Evolutionary conservation across 495 filamentous ascomycete species (phyloP), one percentile per base, ranked within the genome.

Genomic region (Penicillium antarcticum): DNA sequence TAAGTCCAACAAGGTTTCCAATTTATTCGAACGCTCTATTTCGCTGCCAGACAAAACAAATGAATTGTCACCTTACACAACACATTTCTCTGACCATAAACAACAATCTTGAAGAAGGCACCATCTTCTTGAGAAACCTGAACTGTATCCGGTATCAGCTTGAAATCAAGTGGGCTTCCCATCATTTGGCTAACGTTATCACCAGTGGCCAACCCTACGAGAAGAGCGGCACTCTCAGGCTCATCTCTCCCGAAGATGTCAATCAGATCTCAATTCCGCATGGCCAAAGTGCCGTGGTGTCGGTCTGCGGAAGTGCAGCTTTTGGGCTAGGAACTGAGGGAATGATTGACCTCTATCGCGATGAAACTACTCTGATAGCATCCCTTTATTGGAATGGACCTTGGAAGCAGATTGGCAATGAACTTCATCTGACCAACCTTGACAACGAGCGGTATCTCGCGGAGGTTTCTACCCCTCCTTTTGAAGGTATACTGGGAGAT

Each of bases 331-430:
- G 51, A 2, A 29, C 48, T 1, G 51, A 53, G 44, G 51, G 51
- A 36, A 53, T 53, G 51, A n/a, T 53, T 32, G 51, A 53, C 26
- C 38, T 53, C 14, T 43, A 23, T 32, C 16, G 18, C 26, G 48
- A 51, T 14, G 48, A 31, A 10, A 9, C 14, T 16, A 39, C 29
- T 19, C 35, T 43, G 13, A 53, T 53, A 7, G 46, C 51, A 3
- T 47, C 51, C 14, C 31, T 53, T 12, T 53, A 53, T 19, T 53
- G 51, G 51, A 53, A 53, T 7, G 51, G 51, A 9, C 42, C 35
- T 24, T 47, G 44, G 43, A 29, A 48, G 11, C 29, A 26, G 0
- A 7, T 41, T 42, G 51, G 35, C 1, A 53, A 53, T 42, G 35
- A 53, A 36, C 23, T 53, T 24, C 43, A 53, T 40, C 23, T 42